Evolutionary conservation across 768 basidiomycete species (phyloP).

Genomic region (Baorangia bicolor): DNA sequence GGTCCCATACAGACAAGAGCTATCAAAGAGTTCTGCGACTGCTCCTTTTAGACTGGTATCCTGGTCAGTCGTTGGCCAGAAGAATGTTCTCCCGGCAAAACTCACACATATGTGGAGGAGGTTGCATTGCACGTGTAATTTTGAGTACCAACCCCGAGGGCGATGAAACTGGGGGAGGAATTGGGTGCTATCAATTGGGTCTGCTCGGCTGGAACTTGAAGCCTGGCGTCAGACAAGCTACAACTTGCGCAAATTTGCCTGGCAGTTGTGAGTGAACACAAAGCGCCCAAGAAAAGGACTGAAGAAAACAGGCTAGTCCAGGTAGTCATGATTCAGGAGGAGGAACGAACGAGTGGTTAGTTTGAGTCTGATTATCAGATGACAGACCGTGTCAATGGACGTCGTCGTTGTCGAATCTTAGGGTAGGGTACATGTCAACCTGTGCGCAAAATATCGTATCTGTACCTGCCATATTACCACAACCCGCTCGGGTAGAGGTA

Average conservation of each 20-base stretch:
- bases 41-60: conserved; percentile 37
- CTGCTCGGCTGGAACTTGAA: conserved; percentile 29
- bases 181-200: conserved; percentile 38
- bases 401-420: no score
- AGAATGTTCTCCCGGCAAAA: neutral
- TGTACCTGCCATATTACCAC: no score
- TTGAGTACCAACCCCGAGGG: conserved; percentile 49
- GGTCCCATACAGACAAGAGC: conserved; percentile 44
- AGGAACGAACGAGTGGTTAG: neutral
- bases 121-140: conserved; percentile 52
- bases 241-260: neutral
- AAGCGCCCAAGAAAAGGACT: neutral
- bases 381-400: neutral
- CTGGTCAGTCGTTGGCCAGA: neutral
- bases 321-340: neutral
- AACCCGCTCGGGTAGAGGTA: no score
- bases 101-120: conserved; percentile 44
- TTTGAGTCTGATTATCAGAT: neutral
- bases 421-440: no score
- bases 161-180: conserved; percentile 39
- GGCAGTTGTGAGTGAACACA: neutral
- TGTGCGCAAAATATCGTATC: no score
- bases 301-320: neutral
- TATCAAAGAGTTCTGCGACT: conserved; percentile 54
- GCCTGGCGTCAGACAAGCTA: neutral